phyloP scores from a whole-genome alignment of 2,329 filamentous ascomycete species.

The Penicillium janthinellum region DNA sequence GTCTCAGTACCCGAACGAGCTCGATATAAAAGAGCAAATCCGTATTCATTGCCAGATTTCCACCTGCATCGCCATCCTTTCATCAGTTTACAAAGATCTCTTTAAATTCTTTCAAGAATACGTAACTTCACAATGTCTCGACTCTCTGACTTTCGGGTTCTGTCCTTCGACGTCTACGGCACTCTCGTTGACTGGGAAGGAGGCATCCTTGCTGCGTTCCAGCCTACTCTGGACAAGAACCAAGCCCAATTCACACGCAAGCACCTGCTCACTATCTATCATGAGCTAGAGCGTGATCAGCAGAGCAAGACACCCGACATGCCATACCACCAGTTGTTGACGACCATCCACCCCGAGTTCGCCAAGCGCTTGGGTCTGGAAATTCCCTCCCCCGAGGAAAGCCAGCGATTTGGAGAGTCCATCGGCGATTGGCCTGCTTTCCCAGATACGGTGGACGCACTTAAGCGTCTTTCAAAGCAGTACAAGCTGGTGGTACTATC shows the following conservation, averaged over 20 bases:
- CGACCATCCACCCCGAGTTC: constrained; percentile 44
- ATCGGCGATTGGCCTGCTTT: neutral
- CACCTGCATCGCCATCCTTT: neutral
- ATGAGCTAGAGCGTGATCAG: constrained; percentile 35
- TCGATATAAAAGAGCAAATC: neutral
- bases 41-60: neutral
- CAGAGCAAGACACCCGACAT: constrained; percentile 58
- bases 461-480: constrained; percentile 50
- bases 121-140: neutral
- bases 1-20: neutral
- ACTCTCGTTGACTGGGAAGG: neutral
- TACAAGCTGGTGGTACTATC: constrained; percentile 61
- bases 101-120: neutral
- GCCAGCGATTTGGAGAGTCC: neutral
- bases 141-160: neutral
- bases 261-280: neutral
- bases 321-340: constrained; percentile 63
- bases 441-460: constrained; percentile 44
- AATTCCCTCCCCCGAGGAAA: constrained; percentile 7
- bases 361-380: constrained; percentile 31
- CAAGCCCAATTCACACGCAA: neutral
- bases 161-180: neutral
- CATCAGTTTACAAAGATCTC: neutral
- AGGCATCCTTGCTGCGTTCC: neutral
- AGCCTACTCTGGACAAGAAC: neutral